phyloP scores from a whole-genome alignment of 2,329 filamentous ascomycete species.

The Xylariales sp. region DNA sequence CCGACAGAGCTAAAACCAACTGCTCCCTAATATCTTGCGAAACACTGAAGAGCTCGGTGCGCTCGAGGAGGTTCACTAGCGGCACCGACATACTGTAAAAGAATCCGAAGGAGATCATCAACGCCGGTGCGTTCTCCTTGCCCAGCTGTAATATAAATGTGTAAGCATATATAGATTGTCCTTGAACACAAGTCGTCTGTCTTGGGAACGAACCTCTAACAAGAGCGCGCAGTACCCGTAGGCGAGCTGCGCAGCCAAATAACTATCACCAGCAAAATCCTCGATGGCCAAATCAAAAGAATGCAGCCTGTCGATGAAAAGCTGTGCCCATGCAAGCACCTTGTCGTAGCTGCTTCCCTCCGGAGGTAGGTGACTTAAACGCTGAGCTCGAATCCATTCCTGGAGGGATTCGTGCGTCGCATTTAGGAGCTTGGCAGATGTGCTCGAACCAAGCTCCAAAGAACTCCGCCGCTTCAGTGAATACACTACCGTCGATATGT shows the following conservation, averaged over 20 bases:
- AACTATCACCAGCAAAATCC: conserved; percentile 29
- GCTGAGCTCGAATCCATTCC: conserved; percentile 32
- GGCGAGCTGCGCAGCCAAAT: conserved; percentile 17
- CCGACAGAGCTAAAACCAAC: conserved; percentile 14
- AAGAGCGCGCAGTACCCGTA: conserved; percentile 17
- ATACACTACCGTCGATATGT: conserved; percentile 24
- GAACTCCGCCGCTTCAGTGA: conserved; percentile 22
- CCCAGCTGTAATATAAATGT: conserved; percentile 11
- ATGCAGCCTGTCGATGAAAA: conserved; percentile 31
- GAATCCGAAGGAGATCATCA: conserved; percentile 15
- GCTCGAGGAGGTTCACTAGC: conserved; percentile 16
- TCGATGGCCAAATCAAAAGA: conserved; percentile 29
- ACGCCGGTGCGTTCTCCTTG: conserved; percentile 14
- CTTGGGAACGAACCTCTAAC: conserved; percentile 11
- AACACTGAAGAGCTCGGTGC: conserved; percentile 14
- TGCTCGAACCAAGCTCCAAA: conserved; percentile 22
- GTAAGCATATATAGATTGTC: not conserved
- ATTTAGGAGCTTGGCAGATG: conserved; percentile 21
- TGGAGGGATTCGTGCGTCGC: conserved; percentile 20
- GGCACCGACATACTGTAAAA: conserved; percentile 17
- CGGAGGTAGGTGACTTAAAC: conserved; percentile 30
- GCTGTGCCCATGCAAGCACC: conserved; percentile 31
- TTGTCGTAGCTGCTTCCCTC: conserved; percentile 36
- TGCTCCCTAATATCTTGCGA: conserved; percentile 16
- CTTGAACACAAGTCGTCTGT: not conserved